Evolutionary conservation across 768 basidiomycete genomes (phyloP).

Genomic region (Omphalotus guepiniiformis): DNA sequence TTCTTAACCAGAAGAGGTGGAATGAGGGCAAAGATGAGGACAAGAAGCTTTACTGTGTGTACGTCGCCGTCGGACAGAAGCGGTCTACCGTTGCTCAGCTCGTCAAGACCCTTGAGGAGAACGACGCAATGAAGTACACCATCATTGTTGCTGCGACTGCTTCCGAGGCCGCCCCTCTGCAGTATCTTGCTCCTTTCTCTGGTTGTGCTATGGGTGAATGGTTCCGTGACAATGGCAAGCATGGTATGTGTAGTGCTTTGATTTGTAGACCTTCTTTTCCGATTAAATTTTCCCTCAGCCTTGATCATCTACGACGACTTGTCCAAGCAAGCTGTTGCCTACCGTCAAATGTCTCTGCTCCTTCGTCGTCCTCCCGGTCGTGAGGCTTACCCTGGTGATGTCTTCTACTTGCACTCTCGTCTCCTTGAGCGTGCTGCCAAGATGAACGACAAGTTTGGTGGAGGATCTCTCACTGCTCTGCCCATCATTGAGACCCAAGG

Average conservation of each 20-base stretch:
- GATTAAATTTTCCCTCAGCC: slow-evolving; percentile 37
- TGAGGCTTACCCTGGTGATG: slow-evolving; percentile 99
- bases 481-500: slow-evolving; percentile 99
- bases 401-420: slow-evolving; percentile 99
- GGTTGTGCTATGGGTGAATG: slow-evolving; percentile 99
- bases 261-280: slow-evolving; percentile 7
- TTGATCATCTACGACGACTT: slow-evolving; percentile 99
- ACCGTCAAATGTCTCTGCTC: slow-evolving; percentile 99
- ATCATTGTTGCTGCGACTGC: slow-evolving; percentile 99
- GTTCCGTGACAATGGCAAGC: slow-evolving; percentile 99
- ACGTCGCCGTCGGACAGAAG: slow-evolving; percentile 99
- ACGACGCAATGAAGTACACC: slow-evolving; percentile 99
- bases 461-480: slow-evolving; percentile 96
- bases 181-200: slow-evolving; percentile 99
- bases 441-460: slow-evolving; percentile 99
- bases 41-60: slow-evolving; percentile 99
- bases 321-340: slow-evolving; percentile 99
- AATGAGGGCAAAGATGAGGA: slow-evolving; percentile 95
- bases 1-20: slow-evolving; percentile 99
- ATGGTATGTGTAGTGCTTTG: slow-evolving; percentile 54
- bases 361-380: slow-evolving; percentile 99
- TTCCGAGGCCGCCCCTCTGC: slow-evolving; percentile 97
- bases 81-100: slow-evolving; percentile 99
- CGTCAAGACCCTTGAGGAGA: slow-evolving; percentile 99
- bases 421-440: slow-evolving; percentile 99